Evolutionary conservation across 805 yeast genomes (phyloP), one percentile per base, ranked within the genome.

Genomic region (Teunomyces kruisii): DNA sequence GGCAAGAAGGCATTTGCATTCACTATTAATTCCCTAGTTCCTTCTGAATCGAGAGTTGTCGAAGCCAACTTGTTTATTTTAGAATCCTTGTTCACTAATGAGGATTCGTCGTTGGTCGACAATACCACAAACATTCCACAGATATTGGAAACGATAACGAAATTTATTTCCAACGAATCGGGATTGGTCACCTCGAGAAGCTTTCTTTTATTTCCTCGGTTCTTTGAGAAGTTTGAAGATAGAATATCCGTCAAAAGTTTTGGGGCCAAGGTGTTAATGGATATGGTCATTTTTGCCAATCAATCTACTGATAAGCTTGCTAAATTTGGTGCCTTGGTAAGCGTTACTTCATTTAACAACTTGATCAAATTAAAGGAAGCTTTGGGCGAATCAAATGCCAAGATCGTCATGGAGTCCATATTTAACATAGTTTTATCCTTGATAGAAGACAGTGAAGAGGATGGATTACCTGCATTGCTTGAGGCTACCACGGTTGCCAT

Each of bases 361-460:
- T 49, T 69, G 32, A 45, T 64, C 4, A 49, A 53, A 7, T 46
- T 63, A 9, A 42, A 44, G 6, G 35, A 44, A 3, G 16, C 43
- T 7, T 44, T 54, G 13, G 50, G 44, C 15, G 37, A 13, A 2
- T 22, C 39, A 3, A 42, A 47, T 3, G 53, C 48, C 15, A 42
- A 49, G 13, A 49, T 52, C 1, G 39, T 57, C 4, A 76, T 77
- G 54, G 53, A 65, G 1, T 60, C 64, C 8, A 56, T 70, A n/a
- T 58, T 72, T 51, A 52, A 56, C 1, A 50, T 79, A 0, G 72
- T 83, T 9, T 56, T 61, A 2, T 60, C 74, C 2, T 61, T 92
- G 8, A 57, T 76, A 3, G 77, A 74, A 1, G 84, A 80, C 1
- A 78, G 94, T 0, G 86, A 82, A 37, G 96, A 88, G 38, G 98